Conservation (phyloP, 2,329 filamentous ascomycete genomes). For the Fusarium sp. region DNA sequence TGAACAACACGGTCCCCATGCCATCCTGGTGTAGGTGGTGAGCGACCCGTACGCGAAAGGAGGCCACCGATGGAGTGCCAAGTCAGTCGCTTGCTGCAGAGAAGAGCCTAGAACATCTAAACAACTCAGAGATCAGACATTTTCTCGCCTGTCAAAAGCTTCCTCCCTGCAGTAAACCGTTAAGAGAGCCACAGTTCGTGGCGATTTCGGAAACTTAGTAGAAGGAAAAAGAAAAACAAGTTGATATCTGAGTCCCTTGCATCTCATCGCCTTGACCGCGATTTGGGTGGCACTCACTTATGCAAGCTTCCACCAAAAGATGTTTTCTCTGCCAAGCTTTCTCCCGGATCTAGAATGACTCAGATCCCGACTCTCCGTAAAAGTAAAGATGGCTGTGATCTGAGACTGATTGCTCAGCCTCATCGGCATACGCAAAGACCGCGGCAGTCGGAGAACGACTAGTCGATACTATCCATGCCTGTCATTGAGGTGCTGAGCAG, state of each 20-base stretch:
- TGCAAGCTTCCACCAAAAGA: conserved; percentile 18
- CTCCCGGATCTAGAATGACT: conserved; percentile 34
- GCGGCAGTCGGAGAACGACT: conserved; percentile 7
- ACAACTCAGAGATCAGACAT: conserved; percentile 19
- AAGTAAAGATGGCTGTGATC: conserved; percentile 8
- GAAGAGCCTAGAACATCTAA: conserved; percentile 21
- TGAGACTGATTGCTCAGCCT: conserved; percentile 22
- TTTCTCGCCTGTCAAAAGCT: conserved; percentile 14
- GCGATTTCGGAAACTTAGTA: conserved; percentile 7
- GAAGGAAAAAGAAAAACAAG: conserved; percentile 13
- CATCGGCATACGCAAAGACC: conserved; percentile 16
- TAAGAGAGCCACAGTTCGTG: neutral
- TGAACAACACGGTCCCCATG: conserved; percentile 6
- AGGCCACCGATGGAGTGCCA: conserved; percentile 5
- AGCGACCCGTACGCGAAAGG: neutral
- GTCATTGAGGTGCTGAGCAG: neutral
- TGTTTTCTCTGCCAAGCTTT: conserved; percentile 26
- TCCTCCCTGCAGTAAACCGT: conserved; percentile 21
- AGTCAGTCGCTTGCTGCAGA: neutral
- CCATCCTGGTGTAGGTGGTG: conserved; percentile 10
- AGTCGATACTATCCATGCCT: neutral
- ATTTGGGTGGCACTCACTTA: conserved; percentile 15
- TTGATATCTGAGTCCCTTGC: conserved; percentile 9
- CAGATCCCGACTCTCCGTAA: conserved; percentile 13
- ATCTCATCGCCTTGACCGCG: conserved; percentile 30